These are phyloP conservation scores for Patellifolia procumbens DNA, from an alignment of 179 eudicot species.

Conservation along the genomic window DNA sequence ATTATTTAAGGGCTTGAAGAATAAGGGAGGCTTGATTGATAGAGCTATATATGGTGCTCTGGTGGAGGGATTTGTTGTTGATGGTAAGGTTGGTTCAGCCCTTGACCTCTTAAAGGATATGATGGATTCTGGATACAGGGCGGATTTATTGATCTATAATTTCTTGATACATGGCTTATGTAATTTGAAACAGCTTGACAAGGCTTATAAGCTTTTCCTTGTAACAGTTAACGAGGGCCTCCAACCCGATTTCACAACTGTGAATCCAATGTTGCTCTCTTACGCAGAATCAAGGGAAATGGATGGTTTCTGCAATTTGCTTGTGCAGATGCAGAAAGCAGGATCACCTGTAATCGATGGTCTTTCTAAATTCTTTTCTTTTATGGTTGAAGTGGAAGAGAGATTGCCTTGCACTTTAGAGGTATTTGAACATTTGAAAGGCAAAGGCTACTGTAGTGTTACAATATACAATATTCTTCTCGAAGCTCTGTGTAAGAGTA, in stretches of 20 bases:
- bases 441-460: slow-evolving; percentile 55
- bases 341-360: slow-evolving; percentile 51
- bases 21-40: slow-evolving; percentile 70
- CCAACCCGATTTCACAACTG: slow-evolving; percentile 68
- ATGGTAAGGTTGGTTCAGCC: slow-evolving; percentile 73
- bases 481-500: slow-evolving; percentile 56
- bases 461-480: slow-evolving; percentile 69
- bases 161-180: slow-evolving; percentile 76
- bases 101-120: slow-evolving; percentile 82
- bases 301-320: slow-evolving; percentile 64
- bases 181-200: slow-evolving; percentile 51
- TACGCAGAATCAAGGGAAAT: slow-evolving; percentile 61
- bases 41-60: slow-evolving; percentile 72
- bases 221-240: slow-evolving; percentile 70
- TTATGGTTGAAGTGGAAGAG: slow-evolving; percentile 49
- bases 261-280: slow-evolving; percentile 61
- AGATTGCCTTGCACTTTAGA: slow-evolving; percentile 47
- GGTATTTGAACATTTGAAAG: slow-evolving; percentile 56
- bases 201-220: slow-evolving; percentile 66
- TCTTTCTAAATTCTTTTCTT: slow-evolving; percentile 60
- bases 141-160: slow-evolving; percentile 81
- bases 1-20: slow-evolving; percentile 80
- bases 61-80: slow-evolving; percentile 72
- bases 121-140: slow-evolving; percentile 80
- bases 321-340: slow-evolving; percentile 61